Percentiles rank a stretch among this genome's conserved stretches.
Conservation (phyloP, 169 alveolate species). For the Plasmodium gallinaceum region DNA sequence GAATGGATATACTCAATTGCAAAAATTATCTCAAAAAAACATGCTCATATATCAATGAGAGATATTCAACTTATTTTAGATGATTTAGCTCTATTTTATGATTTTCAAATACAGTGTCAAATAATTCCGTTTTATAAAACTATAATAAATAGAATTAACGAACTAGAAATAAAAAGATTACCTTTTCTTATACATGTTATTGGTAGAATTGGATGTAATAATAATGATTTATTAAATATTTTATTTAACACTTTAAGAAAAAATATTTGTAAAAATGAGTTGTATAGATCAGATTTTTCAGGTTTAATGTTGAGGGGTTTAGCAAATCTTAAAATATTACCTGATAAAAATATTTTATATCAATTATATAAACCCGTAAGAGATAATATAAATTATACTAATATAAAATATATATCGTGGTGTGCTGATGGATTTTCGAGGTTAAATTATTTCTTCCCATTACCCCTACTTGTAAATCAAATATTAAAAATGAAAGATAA, state of each 20-base stretch:
- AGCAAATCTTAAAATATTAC: constrained; percentile 80
- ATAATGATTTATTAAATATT: constrained; percentile 78
- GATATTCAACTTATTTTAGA: constrained; percentile 85
- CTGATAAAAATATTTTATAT: constrained; percentile 79
- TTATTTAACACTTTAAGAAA: constrained; percentile 76
- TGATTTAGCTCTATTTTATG: constrained; percentile 85
- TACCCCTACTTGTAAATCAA: constrained; percentile 82
- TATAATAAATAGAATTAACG: constrained; percentile 79
- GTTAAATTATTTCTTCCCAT: constrained; percentile 78
- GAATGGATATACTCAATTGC: constrained; percentile 87
- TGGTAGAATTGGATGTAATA: constrained; percentile 85
- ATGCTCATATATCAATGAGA: constrained; percentile 84
- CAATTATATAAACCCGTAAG: constrained; percentile 79
- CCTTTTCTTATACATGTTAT: constrained; percentile 84
- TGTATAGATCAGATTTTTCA: constrained; percentile 79
- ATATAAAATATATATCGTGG: constrained; percentile 86
- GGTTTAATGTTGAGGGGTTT: constrained; percentile 85
- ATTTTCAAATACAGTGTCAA: constrained; percentile 83
- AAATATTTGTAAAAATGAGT: constrained; percentile 78
- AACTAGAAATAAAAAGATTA: constrained; percentile 81
- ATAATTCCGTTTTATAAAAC: constrained; percentile 80
- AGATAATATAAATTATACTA: constrained; percentile 77
- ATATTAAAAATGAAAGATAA: constrained; percentile 77
- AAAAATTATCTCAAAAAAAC: constrained; percentile 80
- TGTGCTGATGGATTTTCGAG: constrained; percentile 82